These are phyloP conservation scores for Nannochloropsis granulata DNA, from an alignment of 108 stramenopile species.

Conservation along the genomic window DNA sequence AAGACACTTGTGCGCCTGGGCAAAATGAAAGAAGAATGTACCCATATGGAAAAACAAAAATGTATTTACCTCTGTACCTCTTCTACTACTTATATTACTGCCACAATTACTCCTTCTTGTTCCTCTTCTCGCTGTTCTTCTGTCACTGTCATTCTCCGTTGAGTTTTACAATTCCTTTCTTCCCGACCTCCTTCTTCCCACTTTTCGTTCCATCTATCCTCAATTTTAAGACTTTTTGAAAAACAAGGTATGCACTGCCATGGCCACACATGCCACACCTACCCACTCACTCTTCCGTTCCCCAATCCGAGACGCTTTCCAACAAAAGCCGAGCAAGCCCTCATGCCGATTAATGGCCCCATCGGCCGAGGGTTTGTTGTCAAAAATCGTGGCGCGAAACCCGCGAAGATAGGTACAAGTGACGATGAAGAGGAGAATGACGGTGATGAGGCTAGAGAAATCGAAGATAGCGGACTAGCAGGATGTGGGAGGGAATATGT, in stretches of 20 bases:
- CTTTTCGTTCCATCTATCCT: neutral
- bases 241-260: slow-evolving; percentile 40
- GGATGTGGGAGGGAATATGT: no score
- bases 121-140: no score
- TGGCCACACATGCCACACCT: slow-evolving; percentile 19
- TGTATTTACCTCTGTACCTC: no score
- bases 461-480: slow-evolving; percentile 71
- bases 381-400: slow-evolving; percentile 65
- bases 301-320: slow-evolving; percentile 38
- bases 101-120: no score
- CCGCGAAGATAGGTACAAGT: slow-evolving; percentile 80
- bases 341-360: neutral
- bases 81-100: no score
- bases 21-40: no score
- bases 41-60: no score
- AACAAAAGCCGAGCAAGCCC: slow-evolving; percentile 27
- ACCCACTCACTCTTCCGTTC: slow-evolving; percentile 40
- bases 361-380: slow-evolving; percentile 14
- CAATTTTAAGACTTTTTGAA: neutral
- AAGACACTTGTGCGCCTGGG: no score
- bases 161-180: no score
- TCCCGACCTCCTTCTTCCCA: no score
- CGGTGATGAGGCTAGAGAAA: slow-evolving; percentile 75
- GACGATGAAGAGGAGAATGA: slow-evolving; percentile 73
- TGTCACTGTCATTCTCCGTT: no score